Evolutionary conservation across 163 green algal genomes (phyloP), one percentile per base, ranked within the genome.

Genomic region (Trebouxia gelatinosa): DNA sequence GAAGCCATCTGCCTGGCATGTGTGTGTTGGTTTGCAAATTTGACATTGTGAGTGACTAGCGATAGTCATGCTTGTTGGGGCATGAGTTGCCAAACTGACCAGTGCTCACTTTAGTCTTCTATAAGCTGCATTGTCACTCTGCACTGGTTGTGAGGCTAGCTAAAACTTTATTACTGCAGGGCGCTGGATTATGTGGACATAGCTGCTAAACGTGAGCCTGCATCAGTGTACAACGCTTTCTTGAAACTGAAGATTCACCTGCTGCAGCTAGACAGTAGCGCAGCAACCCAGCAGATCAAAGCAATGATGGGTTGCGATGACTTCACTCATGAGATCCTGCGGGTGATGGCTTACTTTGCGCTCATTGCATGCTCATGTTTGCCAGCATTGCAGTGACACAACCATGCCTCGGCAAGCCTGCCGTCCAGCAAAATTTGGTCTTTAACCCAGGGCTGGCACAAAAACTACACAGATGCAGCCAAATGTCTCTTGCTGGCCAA

Each of bases 161-260:
- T 16, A 28, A 17, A 17, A 59, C 19, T 17, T 19, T n/a, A n/a
- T 59, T 5, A 6, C 34, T 81, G 65, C 77, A 81, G 77, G 51
- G 48, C 77, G 26, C n/a, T 71, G 16, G 77, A 81, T 2, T 78
- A 65, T 64, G 34, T 81, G 51, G 66, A 67, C 29, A 77, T 81
- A 43, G 77, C 77, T 59, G 37, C 31, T 13, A 26, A 81, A 66
- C 43, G 26, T n/a, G 66, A 81, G 48, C 77, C 77, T 32, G 16
- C 35, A 5, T 70, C 48, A 21, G 61, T 81, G 26, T 71, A 51
- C 35, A 77, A 40, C 28, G 29, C 38, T 13, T 81, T 81, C 37
- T 43, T 81, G 23, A 62, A 54, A 16, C 34, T 81, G 48, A 81
- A 81, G 39, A 35, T 77, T 13, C 77, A 67, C 46, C 51, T 81